Base-by-base conservation (phyloP, 148 eudicot species). In the Dianthus caryophyllus region DNA sequence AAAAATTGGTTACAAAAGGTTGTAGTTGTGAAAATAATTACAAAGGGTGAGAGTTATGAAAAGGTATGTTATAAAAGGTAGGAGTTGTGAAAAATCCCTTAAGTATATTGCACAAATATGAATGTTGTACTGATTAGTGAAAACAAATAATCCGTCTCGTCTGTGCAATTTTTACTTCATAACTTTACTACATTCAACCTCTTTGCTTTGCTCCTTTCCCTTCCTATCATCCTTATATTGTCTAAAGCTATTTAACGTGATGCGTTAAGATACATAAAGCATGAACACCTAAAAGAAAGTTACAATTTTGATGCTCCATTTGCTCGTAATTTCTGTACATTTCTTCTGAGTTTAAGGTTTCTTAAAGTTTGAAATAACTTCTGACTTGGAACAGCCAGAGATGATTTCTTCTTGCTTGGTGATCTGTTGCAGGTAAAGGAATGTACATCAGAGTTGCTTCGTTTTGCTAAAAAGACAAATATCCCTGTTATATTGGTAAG, bases 391-490 rank as follows among this genome's bases (percentile, higher is more conserved):
- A 2, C 39, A 38, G n/a, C 63, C 27, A 49, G 27, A 15, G 41
- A 2, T 75, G 30, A 10, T 27, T 27, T 69, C 29, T 58, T 70
- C 33, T 64, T 47, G 5, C n/a, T 62, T 54, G 24, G 24, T 12
- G 24, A 57, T 27, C 47, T n/a, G 55, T 79, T 68, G 73, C 86
- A 94, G 99, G 82, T 94, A 65, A 94, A 85, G 84, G 97, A 94
- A 82, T 94, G 97, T 77, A 90, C 99, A 58, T 78, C 95, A 59
- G 90, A 96, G 9, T 84, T 94, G 77, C 87, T 90, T 77, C 92
- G 89, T 27, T 94, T 83, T 90, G 89, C 99, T 47, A 94, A 94
- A 79, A 79, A 80, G 82, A 94, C 99, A 56, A 81, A 82, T 71
- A 82, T 86, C 58, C 96, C 99, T 68, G 85, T 94, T 36, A 77